Conservation (phyloP, 2,329 filamentous ascomycete genomes). For the Plenodomus tracheiphilus region DNA sequence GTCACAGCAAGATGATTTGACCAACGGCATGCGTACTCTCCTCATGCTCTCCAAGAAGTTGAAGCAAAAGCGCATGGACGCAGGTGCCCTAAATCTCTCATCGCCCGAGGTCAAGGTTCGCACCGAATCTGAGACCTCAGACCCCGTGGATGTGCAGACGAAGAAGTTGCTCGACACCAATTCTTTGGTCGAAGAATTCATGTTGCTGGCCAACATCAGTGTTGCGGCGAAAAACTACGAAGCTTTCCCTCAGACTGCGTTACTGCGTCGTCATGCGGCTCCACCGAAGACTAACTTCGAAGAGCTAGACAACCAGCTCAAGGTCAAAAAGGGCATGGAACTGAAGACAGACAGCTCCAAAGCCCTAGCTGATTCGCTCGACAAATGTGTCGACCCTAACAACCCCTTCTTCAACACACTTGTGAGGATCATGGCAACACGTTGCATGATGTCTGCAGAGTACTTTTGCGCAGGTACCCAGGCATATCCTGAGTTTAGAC, state of each 20-base stretch:
- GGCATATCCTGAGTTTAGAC: conserved; percentile 89
- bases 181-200: conserved; percentile 97
- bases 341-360: conserved; percentile 84
- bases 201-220: conserved; percentile 96
- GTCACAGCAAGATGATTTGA: conserved; percentile 86
- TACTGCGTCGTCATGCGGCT: conserved; percentile 87
- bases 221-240: conserved; percentile 89
- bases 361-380: conserved; percentile 90
- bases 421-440: conserved; percentile 93
- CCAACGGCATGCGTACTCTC: conserved; percentile 82
- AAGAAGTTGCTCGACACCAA: conserved; percentile 95
- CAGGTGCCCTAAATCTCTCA: conserved; percentile 90
- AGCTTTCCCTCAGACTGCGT: conserved; percentile 91
- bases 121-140: conserved; percentile 91
- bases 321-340: conserved; percentile 79
- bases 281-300: conserved; percentile 97
- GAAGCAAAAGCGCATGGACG: conserved; percentile 90
- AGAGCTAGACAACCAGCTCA: conserved; percentile 87
- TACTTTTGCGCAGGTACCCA: conserved; percentile 97
- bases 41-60: conserved; percentile 90
- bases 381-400: conserved; percentile 74
- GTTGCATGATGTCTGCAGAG: conserved; percentile 99
- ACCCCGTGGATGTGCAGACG: conserved; percentile 94
- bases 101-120: conserved; percentile 98
- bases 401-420: conserved; percentile 99